Percentiles rank a stretch among this genome's conserved stretches.
Evolutionary conservation across 495 filamentous ascomycete species (phyloP).

Genomic region (Annulohypoxylon moriforme): DNA sequence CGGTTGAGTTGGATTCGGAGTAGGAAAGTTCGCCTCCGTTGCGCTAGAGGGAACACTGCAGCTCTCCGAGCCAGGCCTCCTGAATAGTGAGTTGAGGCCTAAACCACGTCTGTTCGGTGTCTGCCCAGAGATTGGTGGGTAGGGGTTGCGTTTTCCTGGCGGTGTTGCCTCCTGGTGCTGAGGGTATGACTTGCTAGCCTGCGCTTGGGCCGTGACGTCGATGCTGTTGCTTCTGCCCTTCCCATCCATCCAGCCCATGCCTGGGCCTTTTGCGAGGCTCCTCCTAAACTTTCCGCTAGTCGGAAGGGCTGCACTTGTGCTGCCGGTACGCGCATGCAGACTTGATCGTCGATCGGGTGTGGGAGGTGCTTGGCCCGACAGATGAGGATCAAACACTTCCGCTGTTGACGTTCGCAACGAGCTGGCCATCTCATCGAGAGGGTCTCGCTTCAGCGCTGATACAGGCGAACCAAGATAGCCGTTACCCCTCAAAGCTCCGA

Average conservation of each 20-base stretch:
- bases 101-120: slow-evolving; percentile 49
- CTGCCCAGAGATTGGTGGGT: slow-evolving; percentile 58
- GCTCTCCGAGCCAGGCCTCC: slow-evolving; percentile 47
- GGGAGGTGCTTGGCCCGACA: slow-evolving; percentile 42
- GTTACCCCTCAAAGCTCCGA: slow-evolving; percentile 51
- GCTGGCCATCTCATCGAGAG: slow-evolving; percentile 52
- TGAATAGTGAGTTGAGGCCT: slow-evolving; percentile 54
- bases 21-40: slow-evolving; percentile 50
- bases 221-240: slow-evolving; percentile 56
- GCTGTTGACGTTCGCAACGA: slow-evolving; percentile 46
- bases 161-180: slow-evolving; percentile 19
- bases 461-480: slow-evolving; percentile 50
- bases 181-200: not conserved
- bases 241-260: slow-evolving; percentile 23
- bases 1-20: slow-evolving; percentile 29
- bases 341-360: slow-evolving; percentile 59
- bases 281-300: slow-evolving; percentile 44
- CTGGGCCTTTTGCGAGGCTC: slow-evolving; percentile 34
- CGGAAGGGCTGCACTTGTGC: slow-evolving; percentile 32
- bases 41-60: slow-evolving; percentile 47
- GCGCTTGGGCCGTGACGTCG: slow-evolving; percentile 36
- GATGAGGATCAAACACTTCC: slow-evolving; percentile 41
- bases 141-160: slow-evolving; percentile 55
- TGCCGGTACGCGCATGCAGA: slow-evolving; percentile 52
- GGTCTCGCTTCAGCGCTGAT: slow-evolving; percentile 51